Percentiles rank a stretch among this genome's conserved stretches.
Evolutionary conservation across 2,329 filamentous ascomycete genomes (phyloP).

Genomic region (Colletotrichum tamarilloi): DNA sequence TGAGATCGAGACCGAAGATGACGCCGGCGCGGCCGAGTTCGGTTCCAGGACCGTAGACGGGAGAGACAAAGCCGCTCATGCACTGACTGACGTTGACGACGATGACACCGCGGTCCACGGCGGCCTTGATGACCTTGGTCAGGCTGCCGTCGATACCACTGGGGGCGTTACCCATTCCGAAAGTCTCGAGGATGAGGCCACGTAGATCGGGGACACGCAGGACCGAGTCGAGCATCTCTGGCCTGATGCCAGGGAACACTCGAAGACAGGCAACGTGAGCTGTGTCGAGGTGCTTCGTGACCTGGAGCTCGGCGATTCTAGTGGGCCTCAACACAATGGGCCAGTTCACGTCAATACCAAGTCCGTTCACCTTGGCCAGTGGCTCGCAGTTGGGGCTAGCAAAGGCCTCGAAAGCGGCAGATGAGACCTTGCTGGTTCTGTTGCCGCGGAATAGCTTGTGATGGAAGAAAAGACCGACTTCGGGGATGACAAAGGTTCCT

Average conservation of each 20-base stretch:
- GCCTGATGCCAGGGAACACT: slow-evolving; percentile 91
- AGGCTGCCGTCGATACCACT: slow-evolving; percentile 83
- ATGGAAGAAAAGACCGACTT: slow-evolving; percentile 95
- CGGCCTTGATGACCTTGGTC: slow-evolving; percentile 80
- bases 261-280: slow-evolving; percentile 90
- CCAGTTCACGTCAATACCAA: slow-evolving; percentile 86
- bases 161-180: slow-evolving; percentile 92
- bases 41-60: slow-evolving; percentile 82
- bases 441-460: slow-evolving; percentile 91
- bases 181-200: slow-evolving; percentile 89
- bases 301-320: slow-evolving; percentile 77
- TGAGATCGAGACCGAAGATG: slow-evolving; percentile 89
- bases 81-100: slow-evolving; percentile 95
- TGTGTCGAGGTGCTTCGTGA: slow-evolving; percentile 82
- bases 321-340: slow-evolving; percentile 79
- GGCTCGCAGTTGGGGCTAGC: slow-evolving; percentile 88
- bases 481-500: slow-evolving; percentile 91
- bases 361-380: slow-evolving; percentile 82
- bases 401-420: slow-evolving; percentile 88
- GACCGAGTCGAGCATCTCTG: slow-evolving; percentile 92
- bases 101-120: slow-evolving; percentile 82
- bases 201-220: slow-evolving; percentile 79
- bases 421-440: slow-evolving; percentile 87
- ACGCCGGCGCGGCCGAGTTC: slow-evolving; percentile 85
- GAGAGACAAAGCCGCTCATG: slow-evolving; percentile 79